phyloP scores from a whole-genome alignment of 768 basidiomycete species.

The Phanerodontia chrysosporium region DNA sequence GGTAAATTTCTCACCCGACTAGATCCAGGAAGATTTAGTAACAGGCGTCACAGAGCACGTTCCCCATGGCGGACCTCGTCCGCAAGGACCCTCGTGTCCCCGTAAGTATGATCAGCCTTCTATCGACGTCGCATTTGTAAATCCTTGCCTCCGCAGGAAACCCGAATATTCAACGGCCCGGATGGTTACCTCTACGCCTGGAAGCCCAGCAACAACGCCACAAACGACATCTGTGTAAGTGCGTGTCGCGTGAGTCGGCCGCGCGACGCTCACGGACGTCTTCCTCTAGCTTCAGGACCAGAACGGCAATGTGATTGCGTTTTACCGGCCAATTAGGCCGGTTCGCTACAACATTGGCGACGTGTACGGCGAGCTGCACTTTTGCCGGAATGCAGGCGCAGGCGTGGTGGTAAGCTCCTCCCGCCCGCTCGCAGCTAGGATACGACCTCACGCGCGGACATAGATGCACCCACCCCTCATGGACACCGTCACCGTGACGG shows the following conservation, averaged over 20 bases:
- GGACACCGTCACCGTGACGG: constrained; percentile 82
- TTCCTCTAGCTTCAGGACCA: constrained; percentile 62
- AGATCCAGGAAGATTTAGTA: constrained; percentile 11
- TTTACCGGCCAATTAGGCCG: constrained; percentile 73
- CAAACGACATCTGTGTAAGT: constrained; percentile 57
- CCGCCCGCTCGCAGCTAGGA: constrained; percentile 13
- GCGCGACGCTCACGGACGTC: constrained; percentile 12
- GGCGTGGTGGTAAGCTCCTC: constrained; percentile 66
- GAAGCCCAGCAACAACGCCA: constrained; percentile 57
- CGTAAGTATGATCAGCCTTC: constrained; percentile 37
- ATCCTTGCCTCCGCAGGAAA: constrained; percentile 22
- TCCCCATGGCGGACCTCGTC: constrained; percentile 82
- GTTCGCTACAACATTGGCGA: constrained; percentile 84
- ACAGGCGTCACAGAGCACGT: constrained; percentile 49
- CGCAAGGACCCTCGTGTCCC: constrained; percentile 59
- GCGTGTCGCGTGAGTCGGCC: constrained; percentile 9
- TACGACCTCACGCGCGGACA: constrained; percentile 7
- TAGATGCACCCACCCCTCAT: constrained; percentile 88
- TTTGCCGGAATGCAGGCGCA: constrained; percentile 71
- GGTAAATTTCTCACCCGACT: constrained; percentile 37
- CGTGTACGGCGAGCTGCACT: constrained; percentile 82
- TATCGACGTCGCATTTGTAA: constrained; percentile 9
- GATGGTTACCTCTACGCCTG: constrained; percentile 80
- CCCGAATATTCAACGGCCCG: constrained; percentile 71
- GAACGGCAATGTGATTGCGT: constrained; percentile 65